Evolutionary conservation across 257 asterid species (phyloP).

Genomic region (Buddleja alternifolia): DNA sequence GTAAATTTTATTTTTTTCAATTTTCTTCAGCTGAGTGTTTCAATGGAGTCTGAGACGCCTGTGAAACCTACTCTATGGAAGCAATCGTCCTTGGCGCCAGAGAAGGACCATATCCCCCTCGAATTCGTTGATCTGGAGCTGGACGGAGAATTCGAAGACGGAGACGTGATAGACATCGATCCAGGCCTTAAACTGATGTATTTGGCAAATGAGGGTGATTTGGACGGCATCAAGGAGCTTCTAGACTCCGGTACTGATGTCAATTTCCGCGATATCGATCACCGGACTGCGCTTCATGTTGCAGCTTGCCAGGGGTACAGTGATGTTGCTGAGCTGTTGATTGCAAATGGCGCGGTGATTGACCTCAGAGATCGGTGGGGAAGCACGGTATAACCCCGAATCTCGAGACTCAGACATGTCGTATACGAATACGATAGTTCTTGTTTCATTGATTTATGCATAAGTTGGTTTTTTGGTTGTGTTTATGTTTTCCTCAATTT

Average conservation of each 20-base stretch:
- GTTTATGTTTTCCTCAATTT: not conserved
- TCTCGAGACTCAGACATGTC: not conserved
- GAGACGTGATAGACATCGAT: conserved; percentile 57
- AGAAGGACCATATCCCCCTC: conserved; percentile 42
- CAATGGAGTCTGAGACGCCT: conserved; percentile 63
- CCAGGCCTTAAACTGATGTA: conserved; percentile 89
- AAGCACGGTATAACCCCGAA: conserved; percentile 75
- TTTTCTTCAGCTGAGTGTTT: not conserved
- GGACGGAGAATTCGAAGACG: conserved; percentile 54
- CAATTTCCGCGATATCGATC: conserved; percentile 84
- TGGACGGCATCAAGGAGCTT: conserved; percentile 84
- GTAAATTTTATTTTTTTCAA: too few species aligned
- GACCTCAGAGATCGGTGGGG: conserved; percentile 92
- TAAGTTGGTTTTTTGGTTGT: not conserved
- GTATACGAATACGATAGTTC: not conserved
- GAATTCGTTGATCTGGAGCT: conserved; percentile 46
- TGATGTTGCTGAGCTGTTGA: conserved; percentile 66
- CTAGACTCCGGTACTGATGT: conserved; percentile 67
- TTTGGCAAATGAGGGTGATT: conserved; percentile 79
- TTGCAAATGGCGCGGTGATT: conserved; percentile 61
- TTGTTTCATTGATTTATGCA: not conserved
- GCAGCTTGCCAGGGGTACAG: conserved; percentile 96
- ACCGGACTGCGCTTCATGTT: conserved; percentile 88
- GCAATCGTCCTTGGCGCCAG: conserved; percentile 95
- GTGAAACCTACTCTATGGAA: conserved; percentile 61